Conservation (phyloP, 1,284 basidiomycete genomes). For the Taiwanofungus camphoratus region DNA sequence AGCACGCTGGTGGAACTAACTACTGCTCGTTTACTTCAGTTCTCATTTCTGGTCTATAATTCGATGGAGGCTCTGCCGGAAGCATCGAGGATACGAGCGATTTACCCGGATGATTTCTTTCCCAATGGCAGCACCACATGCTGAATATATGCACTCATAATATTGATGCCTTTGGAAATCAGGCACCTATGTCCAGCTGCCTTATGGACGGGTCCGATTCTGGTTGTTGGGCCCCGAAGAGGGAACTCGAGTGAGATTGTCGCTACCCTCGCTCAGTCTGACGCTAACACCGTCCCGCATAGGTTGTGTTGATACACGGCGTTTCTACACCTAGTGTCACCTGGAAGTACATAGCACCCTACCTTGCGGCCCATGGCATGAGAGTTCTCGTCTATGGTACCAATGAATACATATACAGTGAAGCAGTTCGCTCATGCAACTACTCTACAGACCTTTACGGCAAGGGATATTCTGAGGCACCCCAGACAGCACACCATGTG, state of each 20-base stretch:
- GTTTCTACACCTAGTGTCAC: conserved; percentile 66
- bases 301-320: conserved; percentile 73
- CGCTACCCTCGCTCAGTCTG: too few relatives aligned
- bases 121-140: conserved; percentile 18
- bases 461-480: conserved; percentile 74
- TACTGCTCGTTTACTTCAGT: conserved; percentile 8
- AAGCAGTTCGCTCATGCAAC: too few relatives aligned
- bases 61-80: conserved; percentile 24
- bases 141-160: background rate
- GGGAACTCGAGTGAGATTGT: conserved; percentile 61
- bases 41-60: conserved; percentile 18
- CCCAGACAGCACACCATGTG: conserved; percentile 51
- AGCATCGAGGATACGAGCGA: conserved; percentile 18
- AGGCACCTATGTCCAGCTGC: conserved; percentile 25
- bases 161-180: background rate
- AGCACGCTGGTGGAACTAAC: background rate
- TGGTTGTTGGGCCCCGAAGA: conserved; percentile 72
- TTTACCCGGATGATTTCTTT: conserved; percentile 25
- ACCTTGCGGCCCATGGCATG: conserved; percentile 54
- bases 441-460: conserved; percentile 61
- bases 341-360: conserved; percentile 64
- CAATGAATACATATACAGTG: background rate
- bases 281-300: background rate
- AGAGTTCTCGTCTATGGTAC: conserved; percentile 69
- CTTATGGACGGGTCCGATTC: conserved; percentile 44